Base-by-base conservation (phyloP, 805 yeast genomes). In the Candida parachauliodes region DNA sequence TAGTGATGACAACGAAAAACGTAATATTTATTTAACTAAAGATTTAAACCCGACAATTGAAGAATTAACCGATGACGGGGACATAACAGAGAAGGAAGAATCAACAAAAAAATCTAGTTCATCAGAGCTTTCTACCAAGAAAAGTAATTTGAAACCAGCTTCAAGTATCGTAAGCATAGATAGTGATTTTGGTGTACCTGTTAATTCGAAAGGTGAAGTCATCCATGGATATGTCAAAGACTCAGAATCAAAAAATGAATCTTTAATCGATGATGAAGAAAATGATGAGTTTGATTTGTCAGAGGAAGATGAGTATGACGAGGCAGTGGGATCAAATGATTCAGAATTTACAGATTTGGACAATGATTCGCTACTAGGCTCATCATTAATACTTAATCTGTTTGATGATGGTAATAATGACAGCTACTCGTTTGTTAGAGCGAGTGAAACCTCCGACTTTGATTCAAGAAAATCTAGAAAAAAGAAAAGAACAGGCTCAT, bases 321-420 rank as follows among this genome's bases (percentile, higher is more conserved):
- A 48, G n/a, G 61, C 49, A 9, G 60, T 57, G 18, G 59, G 50
- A 18, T 54, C 65, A 8, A 47, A 58, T 5, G 73, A 68, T 32
- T 65, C 72, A 2, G 71, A 70, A 10, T 65, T 68, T 40, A 68
- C 72, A 0, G 74, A 68, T 33, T 60, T 66, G 8, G 73, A 68
- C 34, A 57, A 57, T 4, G 68, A 60, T 26, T 64, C 69, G 2
- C 50, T 62, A n/a, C 44, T 59, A 23, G 65, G 49, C 26, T 46
- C 57, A 10, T 59, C 59, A 8, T 39, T 54, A n/a, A 34, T 59
- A 16, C 43, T 52, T 5, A 55, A 49, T 22, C 24, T 33, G 2
- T 55, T 62, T 1, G 56, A 47, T 29, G 51, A 43, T 23, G 47
- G 40, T 15, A 35, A 36, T 16, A 31, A 44, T 24, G 34, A 42